Evolutionary conservation across 345 rosid species (phyloP).

Genomic region (Populus nigra): DNA sequence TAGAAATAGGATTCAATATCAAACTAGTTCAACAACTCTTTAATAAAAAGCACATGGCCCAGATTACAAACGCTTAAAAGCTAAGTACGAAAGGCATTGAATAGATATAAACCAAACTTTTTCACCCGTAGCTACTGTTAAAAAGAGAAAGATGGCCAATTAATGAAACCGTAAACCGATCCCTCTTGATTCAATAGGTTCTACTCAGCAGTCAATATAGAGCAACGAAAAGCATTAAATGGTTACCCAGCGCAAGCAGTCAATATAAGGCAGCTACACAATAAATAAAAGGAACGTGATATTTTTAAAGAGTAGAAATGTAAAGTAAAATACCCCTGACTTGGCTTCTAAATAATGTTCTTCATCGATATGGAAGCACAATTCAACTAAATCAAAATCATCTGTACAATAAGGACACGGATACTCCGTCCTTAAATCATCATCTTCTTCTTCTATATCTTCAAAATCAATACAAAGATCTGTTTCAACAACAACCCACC

Average conservation of each 20-base stretch:
- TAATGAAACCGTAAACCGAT: no score
- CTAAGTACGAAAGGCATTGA: neutral
- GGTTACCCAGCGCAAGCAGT: neutral
- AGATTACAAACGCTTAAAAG: neutral
- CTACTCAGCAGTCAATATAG: neutral
- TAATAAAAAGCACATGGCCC: neutral
- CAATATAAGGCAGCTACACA: neutral
- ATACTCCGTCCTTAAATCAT: slow-evolving; percentile 26
- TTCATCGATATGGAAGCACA: slow-evolving; percentile 28
- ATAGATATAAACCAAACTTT: neutral
- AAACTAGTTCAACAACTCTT: neutral
- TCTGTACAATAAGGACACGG: slow-evolving; percentile 27
- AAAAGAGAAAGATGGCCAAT: neutral
- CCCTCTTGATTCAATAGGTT: neutral
- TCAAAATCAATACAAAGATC: slow-evolving; percentile 29
- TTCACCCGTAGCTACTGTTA: neutral
- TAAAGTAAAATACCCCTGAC: slow-evolving; percentile 15
- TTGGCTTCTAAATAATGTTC: slow-evolving; percentile 23
- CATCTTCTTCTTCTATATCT: slow-evolving; percentile 19
- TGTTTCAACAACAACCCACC: slow-evolving; percentile 15
- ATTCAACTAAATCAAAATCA: slow-evolving; percentile 31
- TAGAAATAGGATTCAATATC: neutral
- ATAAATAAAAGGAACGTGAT: neutral
- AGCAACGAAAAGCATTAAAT: neutral
- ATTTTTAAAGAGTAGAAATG: neutral